Evolutionary conservation across 495 filamentous ascomycete species (phyloP).

Genomic region (Aspergillus panamensis): DNA sequence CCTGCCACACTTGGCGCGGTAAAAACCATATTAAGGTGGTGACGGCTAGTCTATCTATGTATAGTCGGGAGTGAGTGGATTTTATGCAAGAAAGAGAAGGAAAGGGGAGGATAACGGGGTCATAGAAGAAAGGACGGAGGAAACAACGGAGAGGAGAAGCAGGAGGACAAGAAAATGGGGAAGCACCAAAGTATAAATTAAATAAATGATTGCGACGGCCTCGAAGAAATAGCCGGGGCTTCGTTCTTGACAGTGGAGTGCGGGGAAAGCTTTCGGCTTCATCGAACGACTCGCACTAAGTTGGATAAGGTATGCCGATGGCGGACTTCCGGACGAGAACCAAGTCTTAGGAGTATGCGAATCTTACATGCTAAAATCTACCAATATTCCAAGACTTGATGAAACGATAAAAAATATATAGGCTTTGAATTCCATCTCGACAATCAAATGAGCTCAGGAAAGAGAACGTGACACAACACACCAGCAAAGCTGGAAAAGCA

Average conservation of each 20-base stretch:
- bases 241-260: background rate
- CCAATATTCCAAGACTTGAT: no score
- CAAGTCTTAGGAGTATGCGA: no score
- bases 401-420: no score
- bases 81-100: no score
- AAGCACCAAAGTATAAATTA: background rate
- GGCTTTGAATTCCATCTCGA: no score
- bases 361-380: no score
- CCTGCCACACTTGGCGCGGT: constrained; percentile 65
- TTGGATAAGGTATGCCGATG: constrained; percentile 4
- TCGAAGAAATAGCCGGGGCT: background rate
- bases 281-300: background rate
- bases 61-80: background rate
- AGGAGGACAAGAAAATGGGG: background rate
- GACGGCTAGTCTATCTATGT: background rate
- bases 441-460: no score
- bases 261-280: constrained; percentile 7
- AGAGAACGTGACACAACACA: no score
- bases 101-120: background rate
- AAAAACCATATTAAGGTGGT: constrained; percentile 75
- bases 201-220: background rate
- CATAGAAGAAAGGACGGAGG: background rate
- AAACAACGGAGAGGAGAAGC: background rate
- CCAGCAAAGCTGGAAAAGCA: no score
- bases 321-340: no score